Evolutionary conservation across 2,329 filamentous ascomycete species (phyloP).

Genomic region (Metarhizium anisopliae): DNA sequence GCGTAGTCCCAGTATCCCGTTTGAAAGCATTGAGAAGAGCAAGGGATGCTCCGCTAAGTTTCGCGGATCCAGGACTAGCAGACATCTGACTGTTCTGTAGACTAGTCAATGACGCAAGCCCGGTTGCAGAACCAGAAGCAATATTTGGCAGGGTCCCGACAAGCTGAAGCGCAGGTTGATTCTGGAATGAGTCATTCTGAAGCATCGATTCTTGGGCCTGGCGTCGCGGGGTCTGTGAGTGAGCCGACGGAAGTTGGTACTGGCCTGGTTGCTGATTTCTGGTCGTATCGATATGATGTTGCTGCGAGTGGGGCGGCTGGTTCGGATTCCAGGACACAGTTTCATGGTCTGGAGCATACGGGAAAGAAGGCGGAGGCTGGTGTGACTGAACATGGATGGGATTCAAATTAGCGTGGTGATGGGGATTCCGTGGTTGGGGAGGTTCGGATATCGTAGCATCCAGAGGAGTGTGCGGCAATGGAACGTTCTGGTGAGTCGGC

Average conservation of each 20-base stretch:
- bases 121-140: not conserved
- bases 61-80: conserved; percentile 11
- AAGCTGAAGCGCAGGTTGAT: conserved; percentile 4
- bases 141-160: not conserved
- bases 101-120: not conserved
- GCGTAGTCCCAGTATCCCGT: conserved; percentile 13
- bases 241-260: conserved; percentile 17
- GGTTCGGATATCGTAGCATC: conserved; percentile 43
- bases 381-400: conserved; percentile 24
- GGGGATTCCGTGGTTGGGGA: conserved; percentile 47
- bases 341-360: conserved; percentile 13
- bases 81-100: conserved; percentile 4
- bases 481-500: conserved; percentile 11
- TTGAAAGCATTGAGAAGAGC: conserved; percentile 37
- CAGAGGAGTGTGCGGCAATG: conserved; percentile 40
- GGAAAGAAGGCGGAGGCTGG: conserved; percentile 24
- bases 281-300: conserved; percentile 11
- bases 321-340: conserved; percentile 9
- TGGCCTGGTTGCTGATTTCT: conserved; percentile 15
- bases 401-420: conserved; percentile 41
- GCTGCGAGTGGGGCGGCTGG: conserved; percentile 10
- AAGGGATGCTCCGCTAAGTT: conserved; percentile 33
- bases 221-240: conserved; percentile 44
- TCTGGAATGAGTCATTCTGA: conserved; percentile 24
- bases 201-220: conserved; percentile 47